Evolutionary conservation across 345 rosid species (phyloP), one percentile per base, ranked within the genome.

Genomic region (Citrus unshiu): DNA sequence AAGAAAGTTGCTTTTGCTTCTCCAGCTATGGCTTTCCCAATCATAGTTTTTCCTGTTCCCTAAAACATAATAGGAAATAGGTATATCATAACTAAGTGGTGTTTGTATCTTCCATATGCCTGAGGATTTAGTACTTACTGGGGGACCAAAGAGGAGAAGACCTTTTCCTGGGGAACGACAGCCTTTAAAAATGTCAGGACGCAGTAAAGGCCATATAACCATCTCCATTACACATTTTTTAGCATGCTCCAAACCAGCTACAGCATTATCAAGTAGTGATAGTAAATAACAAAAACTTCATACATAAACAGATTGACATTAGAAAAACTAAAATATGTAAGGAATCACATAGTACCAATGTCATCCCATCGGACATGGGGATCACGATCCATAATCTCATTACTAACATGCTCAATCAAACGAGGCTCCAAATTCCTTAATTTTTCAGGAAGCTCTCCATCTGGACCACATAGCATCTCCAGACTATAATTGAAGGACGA

Each of bases 11-110:
- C 99, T 82, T 94, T 93, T 68, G 99, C 99, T 87, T 96, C 98
- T 81, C 99, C 99, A 74, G 98, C 99, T 77, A 96, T 94, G 84
- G 99, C 99, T 89, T 95, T 96, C 75, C 99, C 98, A 22, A 94
- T 96, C 98, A 96, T 96, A 16, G 98, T 96, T 87, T 96, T 96
- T 39, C 99, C 98, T 14, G 98, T 96, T 78, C 99, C 99, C 99
- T 95, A 79, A 24, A 43, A 83, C 35, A 81, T 58, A 79, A 75
- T 35, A 83, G 77, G 68, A 56, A 43, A 68, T 19, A 72, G 13
- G 27, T 83, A 67, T 74, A 71, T 39, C 51, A 81, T 65, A 66
- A 69, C 56, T 57, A 9, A 35, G 10, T 35, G 74, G 78, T 63
- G 21, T 34, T 65, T 12, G 62, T 69, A 80, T 68, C 66, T 78